Percentiles rank a stretch among this genome's conserved stretches.
Conservation (phyloP, 176 grass and related monocot genomes). For the Elymus sibiricus region DNA sequence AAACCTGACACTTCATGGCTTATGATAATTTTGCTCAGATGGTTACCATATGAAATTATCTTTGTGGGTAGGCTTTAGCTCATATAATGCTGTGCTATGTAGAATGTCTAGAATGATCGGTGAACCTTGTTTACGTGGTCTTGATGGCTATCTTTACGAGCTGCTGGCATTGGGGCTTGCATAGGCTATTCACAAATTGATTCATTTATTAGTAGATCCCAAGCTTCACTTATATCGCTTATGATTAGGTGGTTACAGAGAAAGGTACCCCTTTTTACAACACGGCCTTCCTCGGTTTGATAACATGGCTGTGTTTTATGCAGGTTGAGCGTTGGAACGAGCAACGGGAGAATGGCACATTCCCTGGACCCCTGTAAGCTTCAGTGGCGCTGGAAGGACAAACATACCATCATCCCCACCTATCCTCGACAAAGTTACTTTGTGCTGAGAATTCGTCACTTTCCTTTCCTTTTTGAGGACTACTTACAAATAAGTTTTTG, state of each 20-base stretch:
- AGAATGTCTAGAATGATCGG: neutral
- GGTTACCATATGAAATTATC: neutral
- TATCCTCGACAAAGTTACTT: neutral
- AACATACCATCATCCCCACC: neutral
- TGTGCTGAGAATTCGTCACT: neutral
- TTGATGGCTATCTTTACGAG: neutral
- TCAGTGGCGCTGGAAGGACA: conserved; percentile 12
- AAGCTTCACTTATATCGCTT: neutral
- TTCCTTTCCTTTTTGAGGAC: conserved; percentile 6
- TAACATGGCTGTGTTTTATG: neutral
- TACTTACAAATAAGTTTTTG: neutral
- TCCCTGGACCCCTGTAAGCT: conserved; percentile 61
- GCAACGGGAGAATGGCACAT: conserved; percentile 88
- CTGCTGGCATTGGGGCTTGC: neutral
- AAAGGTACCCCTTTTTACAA: neutral
- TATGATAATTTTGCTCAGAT: neutral
- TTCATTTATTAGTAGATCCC: neutral
- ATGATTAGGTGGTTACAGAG: neutral
- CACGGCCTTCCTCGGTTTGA: neutral
- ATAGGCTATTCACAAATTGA: neutral
- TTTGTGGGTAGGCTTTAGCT: neutral
- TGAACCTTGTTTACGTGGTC: neutral
- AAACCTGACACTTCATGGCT: neutral
- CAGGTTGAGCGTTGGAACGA: conserved; percentile 97
- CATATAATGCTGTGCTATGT: neutral